A percentile compares a stretch with the other conserved stretches of the same genome.
Conservation (phyloP, 352 stramenopile species). For the Aphanomyces invadans region DNA sequence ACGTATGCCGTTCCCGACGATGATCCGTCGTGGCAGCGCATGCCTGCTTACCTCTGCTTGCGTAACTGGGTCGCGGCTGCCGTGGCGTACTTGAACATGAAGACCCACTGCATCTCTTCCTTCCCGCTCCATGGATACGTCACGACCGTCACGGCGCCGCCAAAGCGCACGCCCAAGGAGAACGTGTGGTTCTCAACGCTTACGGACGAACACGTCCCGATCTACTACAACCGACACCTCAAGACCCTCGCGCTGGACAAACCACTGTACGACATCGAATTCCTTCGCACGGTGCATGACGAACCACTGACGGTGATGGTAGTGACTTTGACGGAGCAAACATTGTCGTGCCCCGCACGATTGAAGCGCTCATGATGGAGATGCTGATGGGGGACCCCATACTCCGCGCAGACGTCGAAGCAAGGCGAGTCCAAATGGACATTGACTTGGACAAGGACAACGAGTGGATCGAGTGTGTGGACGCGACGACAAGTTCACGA, state of each 20-base stretch:
- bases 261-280: slow-evolving; percentile 24
- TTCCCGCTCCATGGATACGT: slow-evolving; percentile 40
- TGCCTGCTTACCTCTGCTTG: slow-evolving; percentile 45
- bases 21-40: slow-evolving; percentile 46
- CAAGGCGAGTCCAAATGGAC: slow-evolving; percentile 36
- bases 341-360: slow-evolving; percentile 39
- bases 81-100: slow-evolving; percentile 48
- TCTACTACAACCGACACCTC: slow-evolving; percentile 57
- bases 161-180: slow-evolving; percentile 38
- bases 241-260: slow-evolving; percentile 37
- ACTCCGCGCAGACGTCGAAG: slow-evolving; percentile 46
- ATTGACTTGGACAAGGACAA: slow-evolving; percentile 47
- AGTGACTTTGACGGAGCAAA: slow-evolving; percentile 49
- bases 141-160: slow-evolving; percentile 38
- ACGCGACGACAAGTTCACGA: slow-evolving; percentile 33
- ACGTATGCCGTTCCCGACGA: slow-evolving; percentile 22
- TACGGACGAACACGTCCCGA: slow-evolving; percentile 38
- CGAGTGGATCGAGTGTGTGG: slow-evolving; percentile 56
- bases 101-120: slow-evolving; percentile 38
- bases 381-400: slow-evolving; percentile 34
- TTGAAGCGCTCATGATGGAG: slow-evolving; percentile 43
- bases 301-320: not conserved
- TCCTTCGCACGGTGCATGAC: not conserved
- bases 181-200: slow-evolving; percentile 60
- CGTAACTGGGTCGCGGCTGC: slow-evolving; percentile 43